phyloP scores from a whole-genome alignment of 2,329 filamentous ascomycete genomes.

The Thielaviopsis punctulata region DNA sequence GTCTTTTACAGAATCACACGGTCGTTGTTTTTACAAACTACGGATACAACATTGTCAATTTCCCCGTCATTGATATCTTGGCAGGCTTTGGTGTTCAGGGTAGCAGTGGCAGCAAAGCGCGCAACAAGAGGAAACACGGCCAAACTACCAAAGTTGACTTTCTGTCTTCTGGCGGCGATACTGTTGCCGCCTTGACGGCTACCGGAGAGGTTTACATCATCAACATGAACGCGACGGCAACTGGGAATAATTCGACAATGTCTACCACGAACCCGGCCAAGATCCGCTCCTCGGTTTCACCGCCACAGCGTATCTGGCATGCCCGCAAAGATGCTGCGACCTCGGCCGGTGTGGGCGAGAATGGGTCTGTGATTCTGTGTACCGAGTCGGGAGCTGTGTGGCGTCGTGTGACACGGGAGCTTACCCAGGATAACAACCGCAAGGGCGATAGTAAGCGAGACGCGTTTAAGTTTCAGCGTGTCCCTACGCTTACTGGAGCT shows the following conservation, averaged over 20 bases:
- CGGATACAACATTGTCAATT: slow-evolving; percentile 79
- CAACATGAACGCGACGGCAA: slow-evolving; percentile 52
- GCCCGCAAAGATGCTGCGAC: slow-evolving; percentile 71
- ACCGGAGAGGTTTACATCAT: slow-evolving; percentile 81
- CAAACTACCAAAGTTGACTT: slow-evolving; percentile 44
- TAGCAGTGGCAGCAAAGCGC: not conserved
- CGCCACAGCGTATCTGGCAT: slow-evolving; percentile 72
- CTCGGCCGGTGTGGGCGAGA: slow-evolving; percentile 77
- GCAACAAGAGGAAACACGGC: slow-evolving; percentile 41
- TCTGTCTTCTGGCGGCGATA: slow-evolving; percentile 74
- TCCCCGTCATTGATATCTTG: slow-evolving; percentile 56
- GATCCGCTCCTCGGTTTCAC: slow-evolving; percentile 65
- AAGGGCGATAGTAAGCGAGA: slow-evolving; percentile 47
- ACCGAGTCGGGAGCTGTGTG: slow-evolving; percentile 87
- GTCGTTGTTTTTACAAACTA: slow-evolving; percentile 94
- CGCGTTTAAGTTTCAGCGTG: slow-evolving; percentile 87
- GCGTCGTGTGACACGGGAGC: slow-evolving; percentile 68
- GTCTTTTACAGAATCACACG: slow-evolving; percentile 69
- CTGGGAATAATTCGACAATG: slow-evolving; percentile 39
- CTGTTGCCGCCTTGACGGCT: slow-evolving; percentile 72
- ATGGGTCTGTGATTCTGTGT: slow-evolving; percentile 87
- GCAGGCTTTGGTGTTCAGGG: slow-evolving; percentile 30
- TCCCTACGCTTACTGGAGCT: slow-evolving; percentile 75
- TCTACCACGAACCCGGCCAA: slow-evolving; percentile 90
- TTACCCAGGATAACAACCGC: slow-evolving; percentile 50